phyloP scores from a whole-genome alignment of 2,329 filamentous ascomycete genomes.

The Verticillium klebahnii region DNA sequence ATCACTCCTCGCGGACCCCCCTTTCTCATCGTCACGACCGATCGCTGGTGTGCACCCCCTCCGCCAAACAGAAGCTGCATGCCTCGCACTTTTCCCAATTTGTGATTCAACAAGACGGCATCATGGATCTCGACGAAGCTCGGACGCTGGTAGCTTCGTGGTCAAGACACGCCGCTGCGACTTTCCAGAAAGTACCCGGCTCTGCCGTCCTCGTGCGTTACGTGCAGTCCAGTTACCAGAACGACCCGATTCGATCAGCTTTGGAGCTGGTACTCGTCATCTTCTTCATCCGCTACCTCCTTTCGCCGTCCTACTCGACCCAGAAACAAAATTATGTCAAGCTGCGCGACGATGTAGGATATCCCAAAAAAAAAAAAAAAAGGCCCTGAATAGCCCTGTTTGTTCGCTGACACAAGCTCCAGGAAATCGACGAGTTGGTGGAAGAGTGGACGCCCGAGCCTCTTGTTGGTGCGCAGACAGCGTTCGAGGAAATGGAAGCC shows the following conservation, averaged over 20 bases:
- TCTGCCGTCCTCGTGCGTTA: constrained; percentile 93
- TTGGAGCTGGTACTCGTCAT: constrained; percentile 92
- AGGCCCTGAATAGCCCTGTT: no score
- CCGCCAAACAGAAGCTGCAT: no score
- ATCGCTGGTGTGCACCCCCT: no score
- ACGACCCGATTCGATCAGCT: constrained; percentile 89
- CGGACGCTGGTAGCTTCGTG: constrained; percentile 49
- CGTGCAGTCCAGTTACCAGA: constrained; percentile 94
- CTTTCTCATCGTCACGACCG: no score
- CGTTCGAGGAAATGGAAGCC: constrained; percentile 74
- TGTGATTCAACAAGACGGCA: background rate
- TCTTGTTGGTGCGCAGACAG: constrained; percentile 68
- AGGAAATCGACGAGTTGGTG: constrained; percentile 93
- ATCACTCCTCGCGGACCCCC: no score
- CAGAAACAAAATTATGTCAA: constrained; percentile 86
- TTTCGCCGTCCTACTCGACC: constrained; percentile 89
- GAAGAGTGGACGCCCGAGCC: constrained; percentile 97
- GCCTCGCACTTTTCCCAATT: background rate
- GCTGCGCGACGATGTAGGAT: constrained; percentile 69
- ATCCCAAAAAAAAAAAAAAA: background rate
- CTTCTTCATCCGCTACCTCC: constrained; percentile 90
- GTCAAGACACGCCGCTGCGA: constrained; percentile 48
- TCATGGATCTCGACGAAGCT: constrained; percentile 61
- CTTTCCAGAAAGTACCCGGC: constrained; percentile 87
- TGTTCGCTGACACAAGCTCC: constrained; percentile 19